Evolutionary conservation across 1,284 basidiomycete species (phyloP).

Genomic region (Cutaneotrichosporon sp.): DNA sequence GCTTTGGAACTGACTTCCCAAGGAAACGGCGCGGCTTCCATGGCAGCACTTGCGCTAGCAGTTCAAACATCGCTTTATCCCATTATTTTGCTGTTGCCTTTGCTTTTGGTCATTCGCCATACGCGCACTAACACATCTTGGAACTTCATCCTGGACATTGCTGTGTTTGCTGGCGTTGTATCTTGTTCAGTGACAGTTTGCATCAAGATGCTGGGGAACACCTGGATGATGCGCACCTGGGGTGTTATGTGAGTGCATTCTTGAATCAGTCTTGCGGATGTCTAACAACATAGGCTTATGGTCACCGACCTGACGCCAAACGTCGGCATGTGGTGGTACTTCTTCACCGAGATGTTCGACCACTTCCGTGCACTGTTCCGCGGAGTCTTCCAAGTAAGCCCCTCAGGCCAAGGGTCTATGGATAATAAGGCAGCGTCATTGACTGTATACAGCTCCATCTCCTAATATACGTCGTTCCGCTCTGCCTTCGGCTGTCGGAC

Average conservation of each 20-base stretch:
- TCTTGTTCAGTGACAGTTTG: background rate
- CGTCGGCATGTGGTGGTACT: constrained; percentile 96
- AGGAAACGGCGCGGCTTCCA: constrained; percentile 55
- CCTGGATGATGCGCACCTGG: constrained; percentile 73
- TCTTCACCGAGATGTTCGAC: constrained; percentile 99
- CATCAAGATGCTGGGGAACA: constrained; percentile 33
- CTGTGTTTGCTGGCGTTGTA: constrained; percentile 14
- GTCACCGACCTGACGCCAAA: constrained; percentile 88
- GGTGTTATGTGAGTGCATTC: constrained; percentile 62
- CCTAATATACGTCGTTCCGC: constrained; percentile 72
- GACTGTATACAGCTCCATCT: constrained; percentile 63
- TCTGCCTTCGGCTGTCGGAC: constrained; percentile 86
- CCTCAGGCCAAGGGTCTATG: constrained; percentile 46
- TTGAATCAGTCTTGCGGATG: background rate
- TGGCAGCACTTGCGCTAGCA: constrained; percentile 64
- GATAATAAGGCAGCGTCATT: constrained; percentile 15
- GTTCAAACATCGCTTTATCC: constrained; percentile 68
- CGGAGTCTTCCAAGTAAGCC: constrained; percentile 81
- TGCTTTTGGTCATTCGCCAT: constrained; percentile 51
- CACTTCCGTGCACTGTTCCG: constrained; percentile 94
- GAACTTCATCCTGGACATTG: background rate
- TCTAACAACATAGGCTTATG: constrained; percentile 52
- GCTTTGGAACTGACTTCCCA: too few relatives aligned
- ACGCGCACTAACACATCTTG: background rate
- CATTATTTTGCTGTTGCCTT: constrained; percentile 61